phyloP scores from a whole-genome alignment of 2,329 filamentous ascomycete species.

The Aspergillus terreus region DNA sequence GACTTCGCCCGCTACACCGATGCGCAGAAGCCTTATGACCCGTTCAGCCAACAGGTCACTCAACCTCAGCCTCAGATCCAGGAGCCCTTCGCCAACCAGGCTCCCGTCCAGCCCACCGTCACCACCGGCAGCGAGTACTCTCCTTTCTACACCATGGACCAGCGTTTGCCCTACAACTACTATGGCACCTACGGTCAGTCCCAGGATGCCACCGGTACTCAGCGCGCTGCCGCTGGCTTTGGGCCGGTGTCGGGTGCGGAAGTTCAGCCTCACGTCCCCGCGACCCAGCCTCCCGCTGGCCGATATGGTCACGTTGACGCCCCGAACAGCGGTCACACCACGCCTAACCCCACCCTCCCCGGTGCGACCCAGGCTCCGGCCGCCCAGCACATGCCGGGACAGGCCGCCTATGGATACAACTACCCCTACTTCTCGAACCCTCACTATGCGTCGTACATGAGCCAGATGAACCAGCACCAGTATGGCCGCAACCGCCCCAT shows the following conservation, averaged over 20 bases:
- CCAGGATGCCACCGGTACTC: conserved; percentile 68
- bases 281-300: conserved; percentile 72
- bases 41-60: conserved; percentile 72
- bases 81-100: conserved; percentile 52
- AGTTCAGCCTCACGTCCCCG: conserved; percentile 56
- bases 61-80: conserved; percentile 61
- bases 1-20: conserved; percentile 54
- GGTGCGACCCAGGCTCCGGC: conserved; percentile 53
- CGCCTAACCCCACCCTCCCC: conserved; percentile 72
- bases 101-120: conserved; percentile 57
- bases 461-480: conserved; percentile 46
- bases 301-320: conserved; percentile 66
- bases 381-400: conserved; percentile 51
- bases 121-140: conserved; percentile 69
- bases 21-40: conserved; percentile 79
- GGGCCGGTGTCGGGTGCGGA: conserved; percentile 54
- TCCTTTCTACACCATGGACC: conserved; percentile 76
- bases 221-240: conserved; percentile 77
- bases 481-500: conserved; percentile 48
- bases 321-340: conserved; percentile 85
- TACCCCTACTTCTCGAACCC: conserved; percentile 60
- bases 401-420: conserved; percentile 57
- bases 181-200: conserved; percentile 63
- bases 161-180: conserved; percentile 74
- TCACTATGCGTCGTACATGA: conserved; percentile 61